Percentiles rank a stretch among this genome's conserved stretches.
Evolutionary conservation across 805 yeast species (phyloP).

Genomic region (Candida anglica): DNA sequence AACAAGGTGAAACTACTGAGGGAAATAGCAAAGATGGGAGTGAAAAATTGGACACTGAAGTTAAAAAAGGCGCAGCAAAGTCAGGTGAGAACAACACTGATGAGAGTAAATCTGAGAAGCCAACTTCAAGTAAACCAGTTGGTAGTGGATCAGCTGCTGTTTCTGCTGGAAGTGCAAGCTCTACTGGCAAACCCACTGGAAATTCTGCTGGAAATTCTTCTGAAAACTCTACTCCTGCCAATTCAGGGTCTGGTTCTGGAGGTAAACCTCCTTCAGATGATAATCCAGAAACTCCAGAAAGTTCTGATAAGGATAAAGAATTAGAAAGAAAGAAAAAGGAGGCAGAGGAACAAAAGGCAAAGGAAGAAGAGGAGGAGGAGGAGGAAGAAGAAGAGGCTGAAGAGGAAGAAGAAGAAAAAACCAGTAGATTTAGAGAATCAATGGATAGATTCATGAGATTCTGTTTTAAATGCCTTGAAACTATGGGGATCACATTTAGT

Average conservation of each 20-base stretch:
- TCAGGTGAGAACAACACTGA: neutral
- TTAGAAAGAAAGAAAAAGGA: slow-evolving; percentile 8
- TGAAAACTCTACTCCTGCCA: neutral
- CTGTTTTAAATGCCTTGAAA: slow-evolving; percentile 50
- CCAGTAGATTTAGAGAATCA: slow-evolving; percentile 14
- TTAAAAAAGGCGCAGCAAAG: neutral
- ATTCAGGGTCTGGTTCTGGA: neutral
- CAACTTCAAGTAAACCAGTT: too few relatives aligned
- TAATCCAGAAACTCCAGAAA: neutral
- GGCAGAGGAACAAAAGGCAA: slow-evolving; percentile 4
- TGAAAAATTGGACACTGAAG: neutral
- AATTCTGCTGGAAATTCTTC: neutral
- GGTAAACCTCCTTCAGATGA: slow-evolving; percentile 1
- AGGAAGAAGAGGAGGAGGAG: slow-evolving; percentile 9
- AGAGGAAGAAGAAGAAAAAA: slow-evolving; percentile 12
- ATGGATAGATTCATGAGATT: slow-evolving; percentile 19
- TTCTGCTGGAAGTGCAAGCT: neutral
- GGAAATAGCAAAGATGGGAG: neutral
- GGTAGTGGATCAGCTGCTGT: slow-evolving; percentile 1
- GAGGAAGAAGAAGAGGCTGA: slow-evolving; percentile 10
- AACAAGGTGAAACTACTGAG: neutral
- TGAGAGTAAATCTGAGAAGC: neutral
- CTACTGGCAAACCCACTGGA: too few relatives aligned
- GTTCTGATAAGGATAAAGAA: neutral
- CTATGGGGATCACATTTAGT: slow-evolving; percentile 68